These are phyloP conservation scores for Leishmania tropica DNA, from an alignment of 208 protist genomes.

Conservation along the genomic window DNA sequence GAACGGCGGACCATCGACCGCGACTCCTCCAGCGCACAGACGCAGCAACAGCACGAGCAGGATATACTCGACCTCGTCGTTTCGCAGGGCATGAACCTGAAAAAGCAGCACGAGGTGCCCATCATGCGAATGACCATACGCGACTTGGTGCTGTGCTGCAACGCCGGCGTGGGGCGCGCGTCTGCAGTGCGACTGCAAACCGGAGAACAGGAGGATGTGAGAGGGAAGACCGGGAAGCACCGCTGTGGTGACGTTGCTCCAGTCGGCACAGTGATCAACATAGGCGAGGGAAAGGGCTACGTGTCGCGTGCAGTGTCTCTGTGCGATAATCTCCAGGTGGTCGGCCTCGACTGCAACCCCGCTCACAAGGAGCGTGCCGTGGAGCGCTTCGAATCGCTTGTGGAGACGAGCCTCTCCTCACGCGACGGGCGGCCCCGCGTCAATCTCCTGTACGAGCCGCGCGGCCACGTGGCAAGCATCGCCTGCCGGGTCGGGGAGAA, in stretches of 20 bases:
- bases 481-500: constrained; percentile 53
- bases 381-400: constrained; percentile 59
- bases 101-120: constrained; percentile 90
- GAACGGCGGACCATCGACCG: background rate
- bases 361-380: constrained; percentile 74
- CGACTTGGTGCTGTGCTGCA: constrained; percentile 65
- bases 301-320: constrained; percentile 80
- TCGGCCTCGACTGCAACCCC: constrained; percentile 92
- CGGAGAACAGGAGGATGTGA: background rate
- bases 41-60: constrained; percentile 14
- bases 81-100: constrained; percentile 73
- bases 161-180: constrained; percentile 6
- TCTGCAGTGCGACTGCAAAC: background rate
- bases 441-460: constrained; percentile 77
- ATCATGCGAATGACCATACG: constrained; percentile 73
- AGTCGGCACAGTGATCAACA: constrained; percentile 80
- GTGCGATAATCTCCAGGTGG: constrained; percentile 75
- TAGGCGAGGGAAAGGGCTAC: constrained; percentile 93
- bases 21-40: background rate
- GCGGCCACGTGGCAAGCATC: constrained; percentile 72
- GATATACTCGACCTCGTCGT: constrained; percentile 65
- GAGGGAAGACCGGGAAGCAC: background rate
- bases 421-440: constrained; percentile 32
- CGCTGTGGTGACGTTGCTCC: background rate
- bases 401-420: constrained; percentile 47